Conservation (phyloP, 2,329 filamentous ascomycete species). For the Monilinia aucupariae region DNA sequence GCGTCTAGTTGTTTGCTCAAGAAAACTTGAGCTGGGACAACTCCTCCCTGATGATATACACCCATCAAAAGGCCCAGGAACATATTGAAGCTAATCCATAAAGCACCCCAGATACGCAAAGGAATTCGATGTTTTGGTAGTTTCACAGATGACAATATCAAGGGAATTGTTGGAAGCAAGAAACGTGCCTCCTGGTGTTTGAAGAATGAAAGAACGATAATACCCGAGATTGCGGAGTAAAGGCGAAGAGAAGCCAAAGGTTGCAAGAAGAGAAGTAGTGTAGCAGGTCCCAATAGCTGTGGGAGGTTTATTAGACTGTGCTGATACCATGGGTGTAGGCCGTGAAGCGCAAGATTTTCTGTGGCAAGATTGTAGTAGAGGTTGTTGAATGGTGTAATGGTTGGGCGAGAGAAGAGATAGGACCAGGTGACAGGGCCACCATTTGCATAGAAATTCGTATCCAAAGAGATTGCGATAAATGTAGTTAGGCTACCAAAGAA, state of each 20-base stretch:
- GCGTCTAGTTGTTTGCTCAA: conserved; percentile 62
- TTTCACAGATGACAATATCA: conserved; percentile 69
- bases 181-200: conserved; percentile 79
- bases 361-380: conserved; percentile 67
- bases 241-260: conserved; percentile 57
- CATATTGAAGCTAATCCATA: conserved; percentile 67
- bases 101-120: conserved; percentile 49
- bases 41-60: conserved; percentile 74
- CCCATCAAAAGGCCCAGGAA: conserved; percentile 68
- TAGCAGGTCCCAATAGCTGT: conserved; percentile 65
- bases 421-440: conserved; percentile 58
- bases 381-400: conserved; percentile 75
- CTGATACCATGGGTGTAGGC: conserved; percentile 73
- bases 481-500: conserved; percentile 62
- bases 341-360: conserved; percentile 68
- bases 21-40: conserved; percentile 70
- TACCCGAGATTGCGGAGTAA: conserved; percentile 68
- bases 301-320: conserved; percentile 67
- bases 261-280: conserved; percentile 52
- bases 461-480: conserved; percentile 68
- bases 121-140: conserved; percentile 52
- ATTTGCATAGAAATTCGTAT: conserved; percentile 76
- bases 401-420: conserved; percentile 57
- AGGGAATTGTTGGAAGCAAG: conserved; percentile 66
- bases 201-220: conserved; percentile 65